Evolutionary conservation across 352 stramenopile genomes (phyloP).

Genomic region (Albugo candida): DNA sequence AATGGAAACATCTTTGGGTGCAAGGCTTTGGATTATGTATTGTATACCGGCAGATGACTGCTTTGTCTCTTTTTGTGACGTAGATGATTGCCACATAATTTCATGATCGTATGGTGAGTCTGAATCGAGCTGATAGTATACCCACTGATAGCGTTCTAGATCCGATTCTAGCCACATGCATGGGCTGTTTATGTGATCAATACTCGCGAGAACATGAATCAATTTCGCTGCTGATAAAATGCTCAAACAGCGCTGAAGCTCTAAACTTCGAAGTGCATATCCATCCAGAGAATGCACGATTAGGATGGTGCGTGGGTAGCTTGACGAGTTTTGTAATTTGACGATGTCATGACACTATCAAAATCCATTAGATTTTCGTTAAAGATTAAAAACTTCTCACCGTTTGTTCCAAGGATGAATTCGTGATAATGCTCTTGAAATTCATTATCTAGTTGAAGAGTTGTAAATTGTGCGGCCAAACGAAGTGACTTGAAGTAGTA

Average conservation of each 20-base stretch:
- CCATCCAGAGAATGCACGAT: conserved; percentile 40
- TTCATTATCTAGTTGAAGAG: not conserved
- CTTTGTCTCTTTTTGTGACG: conserved; percentile 12
- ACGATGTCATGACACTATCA: not conserved
- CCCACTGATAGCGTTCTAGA: conserved; percentile 26
- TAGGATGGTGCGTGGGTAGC: conserved; percentile 13
- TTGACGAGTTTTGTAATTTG: not conserved
- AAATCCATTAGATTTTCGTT: no score
- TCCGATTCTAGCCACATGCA: conserved; percentile 37
- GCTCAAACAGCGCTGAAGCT: conserved; percentile 28
- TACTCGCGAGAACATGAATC: conserved; percentile 24
- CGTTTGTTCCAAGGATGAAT: not conserved
- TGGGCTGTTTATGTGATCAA: conserved; percentile 33
- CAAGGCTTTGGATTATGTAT: conserved; percentile 44
- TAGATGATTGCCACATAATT: conserved; percentile 17
- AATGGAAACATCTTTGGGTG: conserved; percentile 28
- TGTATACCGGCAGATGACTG: conserved; percentile 23
- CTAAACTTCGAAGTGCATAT: conserved; percentile 16
- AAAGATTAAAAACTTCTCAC: not conserved
- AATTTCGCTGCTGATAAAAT: conserved; percentile 20
- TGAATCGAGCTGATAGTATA: conserved; percentile 22
- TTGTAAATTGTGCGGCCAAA: not conserved
- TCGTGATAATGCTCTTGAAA: not conserved
- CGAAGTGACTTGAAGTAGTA: not conserved
- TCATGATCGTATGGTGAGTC: conserved; percentile 24